Evolutionary conservation across 257 asterid species (phyloP).

Genomic region (Solanum sejunctum): DNA sequence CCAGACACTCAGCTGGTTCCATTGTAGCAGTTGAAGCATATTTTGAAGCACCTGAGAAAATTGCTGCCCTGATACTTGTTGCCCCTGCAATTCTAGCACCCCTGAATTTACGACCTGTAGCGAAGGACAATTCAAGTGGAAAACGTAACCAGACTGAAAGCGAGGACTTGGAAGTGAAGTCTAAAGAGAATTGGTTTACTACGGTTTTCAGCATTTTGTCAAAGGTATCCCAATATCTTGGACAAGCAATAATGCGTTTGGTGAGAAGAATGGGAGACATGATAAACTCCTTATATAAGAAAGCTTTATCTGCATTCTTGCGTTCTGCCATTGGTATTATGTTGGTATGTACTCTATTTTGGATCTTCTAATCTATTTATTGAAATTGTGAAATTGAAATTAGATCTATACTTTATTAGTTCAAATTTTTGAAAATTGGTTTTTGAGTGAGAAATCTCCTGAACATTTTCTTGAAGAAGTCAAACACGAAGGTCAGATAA

Average conservation of each 20-base stretch:
- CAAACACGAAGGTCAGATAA: neutral
- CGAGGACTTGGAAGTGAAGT: conserved; percentile 19
- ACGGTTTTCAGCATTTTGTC: conserved; percentile 25
- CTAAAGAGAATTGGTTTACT: conserved; percentile 19
- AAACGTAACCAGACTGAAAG: conserved; percentile 22
- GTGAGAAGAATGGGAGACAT: conserved; percentile 49
- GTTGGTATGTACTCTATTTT: conserved; percentile 38
- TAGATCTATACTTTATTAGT: neutral
- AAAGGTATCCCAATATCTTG: conserved; percentile 26
- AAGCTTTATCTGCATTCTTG: conserved; percentile 49
- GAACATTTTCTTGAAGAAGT: neutral
- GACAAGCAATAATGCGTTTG: conserved; percentile 18
- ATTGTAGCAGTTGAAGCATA: conserved; percentile 83
- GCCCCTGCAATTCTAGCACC: conserved; percentile 91
- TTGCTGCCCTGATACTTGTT: conserved; percentile 86
- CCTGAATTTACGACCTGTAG: conserved; percentile 14
- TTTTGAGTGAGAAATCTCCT: neutral
- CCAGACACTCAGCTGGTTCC: conserved; percentile 96
- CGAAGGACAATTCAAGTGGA: conserved; percentile 19
- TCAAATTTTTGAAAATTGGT: neutral
- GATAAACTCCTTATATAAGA: conserved; percentile 51
- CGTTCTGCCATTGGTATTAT: conserved; percentile 66
- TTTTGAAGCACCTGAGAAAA: conserved; percentile 82
- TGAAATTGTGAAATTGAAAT: neutral
- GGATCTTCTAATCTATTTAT: neutral